A percentile compares a stretch with the other conserved stretches of the same genome.
Conservation (phyloP, 1,139 yeast genomes). For the Pichia sp. region DNA sequence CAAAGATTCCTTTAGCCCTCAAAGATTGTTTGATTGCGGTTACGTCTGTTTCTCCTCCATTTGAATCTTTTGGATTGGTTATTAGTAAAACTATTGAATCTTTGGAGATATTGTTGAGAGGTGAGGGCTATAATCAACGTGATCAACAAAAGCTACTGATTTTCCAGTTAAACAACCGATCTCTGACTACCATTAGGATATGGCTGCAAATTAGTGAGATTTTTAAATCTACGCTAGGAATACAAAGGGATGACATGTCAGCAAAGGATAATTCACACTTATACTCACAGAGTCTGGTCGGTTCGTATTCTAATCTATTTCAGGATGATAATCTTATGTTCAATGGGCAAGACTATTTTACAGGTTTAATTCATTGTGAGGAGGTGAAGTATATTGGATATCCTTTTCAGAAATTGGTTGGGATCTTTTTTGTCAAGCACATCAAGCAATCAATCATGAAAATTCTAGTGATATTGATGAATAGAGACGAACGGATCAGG, state of each 20-base stretch:
- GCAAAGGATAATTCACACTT: conserved; percentile 19
- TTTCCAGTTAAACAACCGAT: conserved; percentile 57
- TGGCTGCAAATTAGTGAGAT: conserved; percentile 33
- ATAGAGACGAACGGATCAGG: conserved; percentile 3
- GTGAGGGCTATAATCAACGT: conserved; percentile 31
- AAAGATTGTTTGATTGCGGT: conserved; percentile 24
- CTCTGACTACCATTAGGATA: conserved; percentile 54
- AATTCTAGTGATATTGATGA: conserved; percentile 20
- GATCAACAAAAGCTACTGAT: conserved; percentile 39
- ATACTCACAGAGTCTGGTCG: conserved; percentile 30
- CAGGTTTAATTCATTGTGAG: conserved; percentile 43
- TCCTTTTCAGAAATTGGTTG: conserved; percentile 35
- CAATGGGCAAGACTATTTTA: conserved; percentile 51
- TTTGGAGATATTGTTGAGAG: conserved; percentile 64
- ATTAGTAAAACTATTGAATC: conserved; percentile 58
- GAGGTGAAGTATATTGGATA: conserved; percentile 36
- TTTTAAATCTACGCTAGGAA: conserved; percentile 23
- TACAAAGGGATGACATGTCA: conserved; percentile 9
- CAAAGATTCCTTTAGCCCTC: conserved; percentile 25
- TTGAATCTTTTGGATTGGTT: conserved; percentile 31
- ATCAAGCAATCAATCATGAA: conserved; percentile 27
- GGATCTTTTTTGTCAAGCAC: conserved; percentile 30
- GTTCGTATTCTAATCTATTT: conserved; percentile 26
- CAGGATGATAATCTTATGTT: conserved; percentile 26
- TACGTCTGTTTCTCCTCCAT: conserved; percentile 27